Evolutionary conservation across 2,329 filamentous ascomycete species (phyloP).

Genomic region (Pseudocercospora cruenta): DNA sequence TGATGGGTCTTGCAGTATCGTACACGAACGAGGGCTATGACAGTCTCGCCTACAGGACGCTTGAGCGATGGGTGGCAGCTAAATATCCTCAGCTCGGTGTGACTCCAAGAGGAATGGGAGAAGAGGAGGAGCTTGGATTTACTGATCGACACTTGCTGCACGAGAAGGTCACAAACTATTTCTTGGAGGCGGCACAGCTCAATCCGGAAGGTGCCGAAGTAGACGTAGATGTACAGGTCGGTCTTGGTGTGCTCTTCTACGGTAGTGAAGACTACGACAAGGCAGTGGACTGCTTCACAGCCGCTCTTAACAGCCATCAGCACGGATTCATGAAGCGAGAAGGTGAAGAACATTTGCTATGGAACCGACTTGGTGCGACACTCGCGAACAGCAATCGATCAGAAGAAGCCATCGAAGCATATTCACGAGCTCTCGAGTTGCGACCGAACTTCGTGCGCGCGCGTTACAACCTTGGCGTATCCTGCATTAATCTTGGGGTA

Average conservation of each 20-base stretch:
- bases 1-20: slow-evolving; percentile 94
- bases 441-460: slow-evolving; percentile 97
- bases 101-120: slow-evolving; percentile 69
- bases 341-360: slow-evolving; percentile 88
- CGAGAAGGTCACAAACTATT: slow-evolving; percentile 85
- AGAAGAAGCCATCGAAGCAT: slow-evolving; percentile 95
- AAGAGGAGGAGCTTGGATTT: slow-evolving; percentile 74
- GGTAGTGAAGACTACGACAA: slow-evolving; percentile 98
- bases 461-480: slow-evolving; percentile 93
- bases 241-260: slow-evolving; percentile 95
- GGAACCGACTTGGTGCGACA: slow-evolving; percentile 95
- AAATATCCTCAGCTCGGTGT: slow-evolving; percentile 86
- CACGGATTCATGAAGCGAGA: slow-evolving; percentile 80
- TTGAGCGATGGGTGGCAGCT: slow-evolving; percentile 94
- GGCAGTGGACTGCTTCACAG: slow-evolving; percentile 96
- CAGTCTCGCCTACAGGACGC: slow-evolving; percentile 90
- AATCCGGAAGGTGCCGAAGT: slow-evolving; percentile 92
- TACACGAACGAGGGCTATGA: slow-evolving; percentile 99
- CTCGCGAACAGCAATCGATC: slow-evolving; percentile 91
- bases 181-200: slow-evolving; percentile 89
- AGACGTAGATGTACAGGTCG: slow-evolving; percentile 98
- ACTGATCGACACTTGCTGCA: slow-evolving; percentile 89
- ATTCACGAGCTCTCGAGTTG: slow-evolving; percentile 86
- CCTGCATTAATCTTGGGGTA: slow-evolving; percentile 96
- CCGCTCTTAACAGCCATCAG: slow-evolving; percentile 84